Conservation (phyloP, 371 early-diverging fungal species). For the Cladochytrium tenue region DNA sequence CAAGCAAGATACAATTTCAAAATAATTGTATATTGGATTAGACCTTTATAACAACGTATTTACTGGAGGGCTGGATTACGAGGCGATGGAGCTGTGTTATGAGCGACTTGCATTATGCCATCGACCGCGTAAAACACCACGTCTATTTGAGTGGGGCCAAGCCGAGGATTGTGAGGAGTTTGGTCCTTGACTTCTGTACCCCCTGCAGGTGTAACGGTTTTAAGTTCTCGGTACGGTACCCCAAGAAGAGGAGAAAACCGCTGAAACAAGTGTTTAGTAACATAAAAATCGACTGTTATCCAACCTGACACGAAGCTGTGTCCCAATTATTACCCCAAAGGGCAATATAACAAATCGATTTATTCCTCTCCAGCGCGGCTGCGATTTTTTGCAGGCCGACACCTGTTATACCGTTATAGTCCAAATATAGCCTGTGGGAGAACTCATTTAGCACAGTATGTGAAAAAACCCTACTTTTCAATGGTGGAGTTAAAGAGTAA, state of each 20-base stretch:
- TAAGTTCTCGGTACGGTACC: neutral
- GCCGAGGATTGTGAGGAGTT: neutral
- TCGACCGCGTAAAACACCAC: conserved; percentile 35
- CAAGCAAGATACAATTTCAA: too few relatives aligned
- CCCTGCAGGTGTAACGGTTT: neutral
- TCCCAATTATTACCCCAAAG: conserved; percentile 50
- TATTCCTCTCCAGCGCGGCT: conserved; percentile 26
- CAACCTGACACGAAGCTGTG: conserved; percentile 41
- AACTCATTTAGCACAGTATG: neutral
- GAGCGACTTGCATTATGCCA: conserved; percentile 16
- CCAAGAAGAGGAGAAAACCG: neutral
- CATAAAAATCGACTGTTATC: conserved; percentile 31
- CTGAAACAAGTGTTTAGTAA: conserved; percentile 17
- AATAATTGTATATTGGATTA: too few relatives aligned
- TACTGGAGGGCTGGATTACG: too few relatives aligned
- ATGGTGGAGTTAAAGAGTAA: conserved; percentile 37
- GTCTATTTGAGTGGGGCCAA: conserved; percentile 19
- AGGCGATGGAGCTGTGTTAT: too few relatives aligned
- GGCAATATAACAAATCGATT: conserved; percentile 17
- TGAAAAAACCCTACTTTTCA: conserved; percentile 21
- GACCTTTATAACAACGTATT: too few relatives aligned
- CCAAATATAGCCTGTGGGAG: conserved; percentile 35
- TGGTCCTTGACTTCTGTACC: neutral
- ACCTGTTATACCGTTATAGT: conserved; percentile 42
- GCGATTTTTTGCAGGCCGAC: conserved; percentile 34